Conservation (phyloP, 176 grass and related monocot species). For the Tillandsia fasciculata region DNA sequence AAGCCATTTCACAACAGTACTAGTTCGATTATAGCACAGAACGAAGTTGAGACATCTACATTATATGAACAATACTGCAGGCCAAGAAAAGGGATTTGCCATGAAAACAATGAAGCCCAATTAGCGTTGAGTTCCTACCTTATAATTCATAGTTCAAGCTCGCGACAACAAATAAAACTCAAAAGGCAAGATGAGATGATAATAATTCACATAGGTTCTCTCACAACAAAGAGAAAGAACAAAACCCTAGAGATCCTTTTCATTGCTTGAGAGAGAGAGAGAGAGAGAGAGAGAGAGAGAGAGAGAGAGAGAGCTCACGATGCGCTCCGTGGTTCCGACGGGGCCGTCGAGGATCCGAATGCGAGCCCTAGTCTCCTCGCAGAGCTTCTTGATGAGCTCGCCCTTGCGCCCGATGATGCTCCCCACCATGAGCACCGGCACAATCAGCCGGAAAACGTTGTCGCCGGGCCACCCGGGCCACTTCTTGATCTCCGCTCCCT, state of each 20-base stretch:
- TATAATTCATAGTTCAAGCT: no score
- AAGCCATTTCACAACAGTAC: not conserved
- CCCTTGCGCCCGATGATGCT: slow-evolving; percentile 95
- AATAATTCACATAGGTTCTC: not conserved
- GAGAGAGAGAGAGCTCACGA: slow-evolving; percentile 40
- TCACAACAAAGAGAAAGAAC: not conserved
- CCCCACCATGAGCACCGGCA: slow-evolving; percentile 75
- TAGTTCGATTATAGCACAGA: not conserved
- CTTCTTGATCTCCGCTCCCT: slow-evolving; percentile 33
- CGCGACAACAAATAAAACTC: no score
- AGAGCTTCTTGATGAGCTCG: slow-evolving; percentile 80
- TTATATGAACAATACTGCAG: not conserved
- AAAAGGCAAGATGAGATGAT: no score
- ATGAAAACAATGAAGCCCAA: no score
- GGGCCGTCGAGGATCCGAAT: slow-evolving; percentile 76
- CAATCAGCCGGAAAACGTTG: slow-evolving; percentile 71
- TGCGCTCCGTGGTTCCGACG: slow-evolving; percentile 62
- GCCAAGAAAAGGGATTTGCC: not conserved
- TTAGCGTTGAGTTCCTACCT: no score
- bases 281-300: not conserved
- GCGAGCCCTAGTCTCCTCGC: slow-evolving; percentile 85
- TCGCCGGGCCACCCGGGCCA: slow-evolving; percentile 96
- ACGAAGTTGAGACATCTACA: not conserved
- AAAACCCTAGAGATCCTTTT: not conserved
- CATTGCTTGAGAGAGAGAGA: not conserved